A percentile compares a stretch with the other conserved stretches of the same genome.
Conservation (phyloP, 805 yeast species). For the Metschnikowia shivogae region DNA sequence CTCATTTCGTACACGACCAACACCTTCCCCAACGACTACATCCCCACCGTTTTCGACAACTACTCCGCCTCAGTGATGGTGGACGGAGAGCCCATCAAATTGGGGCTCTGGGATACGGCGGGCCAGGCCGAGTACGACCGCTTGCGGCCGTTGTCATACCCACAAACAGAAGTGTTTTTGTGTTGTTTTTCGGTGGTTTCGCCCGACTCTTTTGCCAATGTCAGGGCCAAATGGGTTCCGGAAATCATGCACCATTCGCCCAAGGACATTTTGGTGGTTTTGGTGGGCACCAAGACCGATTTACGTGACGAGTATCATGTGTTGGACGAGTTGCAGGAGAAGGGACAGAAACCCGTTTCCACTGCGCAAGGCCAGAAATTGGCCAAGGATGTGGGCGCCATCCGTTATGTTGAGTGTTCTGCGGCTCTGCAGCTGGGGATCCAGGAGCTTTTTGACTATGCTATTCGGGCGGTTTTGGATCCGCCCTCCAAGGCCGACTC, state of each 20-base stretch:
- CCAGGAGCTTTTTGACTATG: conserved; percentile 77
- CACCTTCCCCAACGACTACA: conserved; percentile 88
- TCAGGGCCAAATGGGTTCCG: conserved; percentile 72
- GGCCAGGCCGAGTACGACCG: conserved; percentile 93
- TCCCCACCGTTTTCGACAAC: conserved; percentile 92
- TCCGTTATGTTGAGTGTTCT: conserved; percentile 79
- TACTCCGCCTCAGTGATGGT: conserved; percentile 83
- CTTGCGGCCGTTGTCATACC: conserved; percentile 82
- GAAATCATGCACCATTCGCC: conserved; percentile 84
- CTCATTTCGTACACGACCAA: conserved; percentile 87
- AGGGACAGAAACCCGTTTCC: conserved; percentile 59
- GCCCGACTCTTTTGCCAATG: conserved; percentile 76
- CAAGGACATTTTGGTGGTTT: conserved; percentile 58
- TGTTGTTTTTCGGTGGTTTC: conserved; percentile 82
- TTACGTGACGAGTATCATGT: conserved; percentile 76
- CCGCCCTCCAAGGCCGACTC: conserved; percentile 34
- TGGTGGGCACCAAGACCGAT: conserved; percentile 89
- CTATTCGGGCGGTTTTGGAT: conserved; percentile 64
- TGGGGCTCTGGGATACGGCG: conserved; percentile 95
- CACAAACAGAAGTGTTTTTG: conserved; percentile 85
- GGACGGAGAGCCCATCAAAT: conserved; percentile 74
- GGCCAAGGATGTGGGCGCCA: conserved; percentile 69
- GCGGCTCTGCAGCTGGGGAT: conserved; percentile 88
- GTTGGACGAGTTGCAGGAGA: conserved; percentile 61
- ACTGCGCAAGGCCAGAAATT: conserved; percentile 58